Evolutionary conservation across 371 early-diverging fungal species (phyloP).

Genomic region (Capniomyces stellatus): DNA sequence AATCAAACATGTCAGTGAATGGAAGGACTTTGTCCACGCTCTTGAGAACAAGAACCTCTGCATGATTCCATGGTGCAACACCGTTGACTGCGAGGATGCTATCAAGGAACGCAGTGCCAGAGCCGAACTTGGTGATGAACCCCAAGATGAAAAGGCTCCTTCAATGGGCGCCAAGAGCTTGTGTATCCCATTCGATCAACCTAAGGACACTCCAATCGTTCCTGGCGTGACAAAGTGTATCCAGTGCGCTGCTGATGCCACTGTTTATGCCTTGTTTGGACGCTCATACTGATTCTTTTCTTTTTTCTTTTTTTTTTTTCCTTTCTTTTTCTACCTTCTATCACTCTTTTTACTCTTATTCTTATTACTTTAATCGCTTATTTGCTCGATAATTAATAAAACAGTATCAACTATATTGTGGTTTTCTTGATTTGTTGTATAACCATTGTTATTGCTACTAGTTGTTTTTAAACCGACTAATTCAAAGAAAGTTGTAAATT

Average conservation of each 20-base stretch:
- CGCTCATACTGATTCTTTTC: constrained; percentile 57
- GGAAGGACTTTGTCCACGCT: constrained; percentile 84
- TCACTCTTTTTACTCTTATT: no score
- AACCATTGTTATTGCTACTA: no score
- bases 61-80: constrained; percentile 95
- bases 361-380: no score
- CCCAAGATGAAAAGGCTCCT: constrained; percentile 86
- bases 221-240: constrained; percentile 65
- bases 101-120: constrained; percentile 88
- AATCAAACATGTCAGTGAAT: constrained; percentile 54
- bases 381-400: no score
- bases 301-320: background rate
- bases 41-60: constrained; percentile 79
- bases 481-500: no score
- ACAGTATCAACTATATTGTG: no score
- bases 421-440: no score
- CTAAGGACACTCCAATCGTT: constrained; percentile 51
- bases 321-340: no score
- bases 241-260: constrained; percentile 63
- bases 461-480: no score
- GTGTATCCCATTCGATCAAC: constrained; percentile 95
- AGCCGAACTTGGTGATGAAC: constrained; percentile 45
- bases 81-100: constrained; percentile 81
- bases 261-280: constrained; percentile 74
- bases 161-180: constrained; percentile 99